phyloP scores from a whole-genome alignment of 495 filamentous ascomycete species.

The Penicillium longicatenatum region DNA sequence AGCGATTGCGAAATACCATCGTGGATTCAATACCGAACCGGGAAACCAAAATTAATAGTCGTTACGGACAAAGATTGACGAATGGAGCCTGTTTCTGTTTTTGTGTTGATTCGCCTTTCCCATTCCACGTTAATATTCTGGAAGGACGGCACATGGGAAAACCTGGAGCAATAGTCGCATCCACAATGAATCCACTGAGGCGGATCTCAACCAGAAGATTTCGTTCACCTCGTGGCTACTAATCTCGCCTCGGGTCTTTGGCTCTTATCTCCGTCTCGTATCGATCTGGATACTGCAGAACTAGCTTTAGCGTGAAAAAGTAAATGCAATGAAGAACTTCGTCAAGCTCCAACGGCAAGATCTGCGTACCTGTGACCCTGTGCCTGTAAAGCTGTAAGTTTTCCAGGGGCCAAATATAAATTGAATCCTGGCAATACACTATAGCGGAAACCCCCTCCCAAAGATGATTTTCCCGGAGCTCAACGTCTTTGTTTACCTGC shows the following conservation, averaged over 20 bases:
- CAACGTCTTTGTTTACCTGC: constrained; percentile 5
- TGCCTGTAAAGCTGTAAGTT: too few relatives aligned
- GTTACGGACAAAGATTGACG: not conserved
- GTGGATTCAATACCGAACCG: not conserved
- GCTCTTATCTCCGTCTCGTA: constrained; percentile 13
- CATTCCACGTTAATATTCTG: constrained; percentile 17
- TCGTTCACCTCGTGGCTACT: constrained; percentile 16
- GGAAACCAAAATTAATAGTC: not conserved
- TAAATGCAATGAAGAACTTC: constrained; percentile 1
- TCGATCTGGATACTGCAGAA: constrained; percentile 8
- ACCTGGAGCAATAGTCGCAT: constrained; percentile 26
- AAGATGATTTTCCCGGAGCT: not conserved
- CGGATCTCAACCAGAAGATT: constrained; percentile 25
- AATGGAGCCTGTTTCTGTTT: not conserved
- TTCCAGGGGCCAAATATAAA: too few relatives aligned
- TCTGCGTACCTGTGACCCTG: not conserved
- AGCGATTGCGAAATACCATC: constrained; percentile 5
- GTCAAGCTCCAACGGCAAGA: not conserved
- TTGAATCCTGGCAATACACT: too few relatives aligned
- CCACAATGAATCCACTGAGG: constrained; percentile 21
- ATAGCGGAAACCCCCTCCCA: not conserved
- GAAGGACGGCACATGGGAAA: constrained; percentile 14
- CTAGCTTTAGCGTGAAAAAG: not conserved
- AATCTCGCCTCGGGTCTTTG: constrained; percentile 15
- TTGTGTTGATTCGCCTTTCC: not conserved